Evolutionary conservation across 306 rosid species (phyloP), one percentile per base, ranked within the genome.

Genomic region (Vachellia pachyceras): DNA sequence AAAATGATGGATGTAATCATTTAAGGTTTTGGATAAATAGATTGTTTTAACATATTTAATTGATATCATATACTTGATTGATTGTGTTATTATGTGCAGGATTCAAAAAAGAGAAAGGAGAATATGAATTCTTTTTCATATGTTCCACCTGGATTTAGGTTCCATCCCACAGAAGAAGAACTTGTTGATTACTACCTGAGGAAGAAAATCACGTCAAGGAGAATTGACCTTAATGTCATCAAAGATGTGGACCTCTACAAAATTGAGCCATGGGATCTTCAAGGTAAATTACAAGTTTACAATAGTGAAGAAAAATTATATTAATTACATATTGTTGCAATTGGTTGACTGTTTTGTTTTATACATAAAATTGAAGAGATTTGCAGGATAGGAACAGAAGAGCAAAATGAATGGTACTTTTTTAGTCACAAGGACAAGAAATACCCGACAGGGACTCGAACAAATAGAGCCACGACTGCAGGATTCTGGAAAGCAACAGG

Each of bases 401-500:
- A 94, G 72, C 94, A 92, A 82, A 89, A 85, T 72, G 98, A 92
- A 15, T 94, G 97, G 97, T 92, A 94, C 69, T 94, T 94, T 82
- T 94, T 94, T 58, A 94, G 98, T 78, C 98, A 94, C 58, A 94
- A 94, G 79, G 98, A 94, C 37, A 94, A 94, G 92, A 94, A 94
- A 75, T 94, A 94, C 88, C 98, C 98, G n/a, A 94, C 98, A 4
- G 98, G 98, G 66, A 94, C 97, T 60, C 87, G 98, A 65, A 94
- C 98, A 75, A 94, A 94, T 80, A 91, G 98, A 69, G 97, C 98
- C 71, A 94, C 98, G 1, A 85, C 90, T 33, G 98, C 97, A 11
- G 98, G 98, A 46, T 94, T 94, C 79, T 94, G 98, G 98, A 94
- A 94, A 87, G 98, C 98, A 41, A 94, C 98, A 0, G 98, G 98